Conservation (phyloP, 2,329 filamentous ascomycete species). For the Pseudodiploospora longispora region DNA sequence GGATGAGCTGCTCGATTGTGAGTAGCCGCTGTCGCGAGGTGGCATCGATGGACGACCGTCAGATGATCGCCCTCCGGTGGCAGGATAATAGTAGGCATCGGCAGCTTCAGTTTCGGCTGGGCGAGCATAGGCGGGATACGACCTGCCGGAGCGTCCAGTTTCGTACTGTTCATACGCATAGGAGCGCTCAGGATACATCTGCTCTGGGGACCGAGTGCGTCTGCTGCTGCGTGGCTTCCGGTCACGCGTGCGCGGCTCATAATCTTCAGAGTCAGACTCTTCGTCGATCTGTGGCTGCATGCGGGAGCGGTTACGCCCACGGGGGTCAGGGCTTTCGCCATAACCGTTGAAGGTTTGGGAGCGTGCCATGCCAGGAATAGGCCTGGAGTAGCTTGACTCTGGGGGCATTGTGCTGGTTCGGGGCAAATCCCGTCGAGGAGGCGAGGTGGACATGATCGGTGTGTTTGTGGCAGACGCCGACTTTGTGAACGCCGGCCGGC, state of each 20-base stretch:
- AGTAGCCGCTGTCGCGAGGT: constrained; percentile 23
- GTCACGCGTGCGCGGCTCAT: constrained; percentile 20
- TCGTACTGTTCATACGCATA: constrained; percentile 23
- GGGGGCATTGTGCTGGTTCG: constrained; percentile 28
- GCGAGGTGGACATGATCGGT: constrained; percentile 20
- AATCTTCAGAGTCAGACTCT: constrained; percentile 27
- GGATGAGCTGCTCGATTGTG: constrained; percentile 12
- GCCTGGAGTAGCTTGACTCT: constrained; percentile 19
- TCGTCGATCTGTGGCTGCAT: constrained; percentile 27
- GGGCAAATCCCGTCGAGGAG: constrained; percentile 21
- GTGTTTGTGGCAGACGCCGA: constrained; percentile 18
- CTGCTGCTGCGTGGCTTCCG: constrained; percentile 28
- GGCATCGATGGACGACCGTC: constrained; percentile 23
- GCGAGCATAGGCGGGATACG: constrained; percentile 20
- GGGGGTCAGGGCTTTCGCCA: constrained; percentile 18
- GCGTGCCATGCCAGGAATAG: constrained; percentile 20
- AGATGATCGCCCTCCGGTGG: constrained; percentile 12
- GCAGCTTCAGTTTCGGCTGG: constrained; percentile 16
- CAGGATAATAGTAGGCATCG: constrained; percentile 15
- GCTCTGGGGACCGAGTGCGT: constrained; percentile 27
- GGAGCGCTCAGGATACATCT: constrained; percentile 14
- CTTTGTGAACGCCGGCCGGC: constrained; percentile 19
- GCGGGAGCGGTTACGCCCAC: constrained; percentile 30
- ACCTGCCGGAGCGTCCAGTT: constrained; percentile 15
- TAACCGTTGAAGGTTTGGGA: constrained; percentile 26